Base-by-base conservation (phyloP, 495 filamentous ascomycete genomes). In the Aspergillus ostianus region DNA sequence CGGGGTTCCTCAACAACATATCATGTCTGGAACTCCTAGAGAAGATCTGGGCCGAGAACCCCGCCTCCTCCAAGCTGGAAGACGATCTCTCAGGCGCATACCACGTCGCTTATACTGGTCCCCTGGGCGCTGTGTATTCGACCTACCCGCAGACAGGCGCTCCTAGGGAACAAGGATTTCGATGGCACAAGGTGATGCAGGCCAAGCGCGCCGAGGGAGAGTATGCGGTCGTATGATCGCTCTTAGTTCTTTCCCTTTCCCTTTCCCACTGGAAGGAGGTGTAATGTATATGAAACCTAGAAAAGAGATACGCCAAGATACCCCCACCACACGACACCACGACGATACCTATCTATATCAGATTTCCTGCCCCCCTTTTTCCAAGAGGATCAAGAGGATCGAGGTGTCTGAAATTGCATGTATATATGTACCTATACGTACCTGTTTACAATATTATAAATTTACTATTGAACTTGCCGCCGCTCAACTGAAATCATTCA, bases 1-100 rank as follows among this genome's bases (percentile, higher is more conserved):
- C 88, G 47, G 93, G 92, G 15, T 96, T 97, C 70, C 89, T 89
- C 75, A 97, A 97, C 69, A 97, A 96, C 65, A 79, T 96, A 20
- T 88, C 88, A 7, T 91, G 90, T 19, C 78, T 98, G 53, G 90
- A 93, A 64, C 84, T 97, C 0, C 67, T 97, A 62, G 93, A 98
- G 75, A 84, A 84, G 65, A 83, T 95, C 49, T 98, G 93, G 93
- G 78, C 72, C 70, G 75, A 82, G 70, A 72, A 78, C 56, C 73
- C 73, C 18, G 62, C 72, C 60, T 65, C 70, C 55, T 60, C 65
- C 3, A 58, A 62, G 4, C 59, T 55, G 19, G 58, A 57, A 8
- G 27, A 68, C 6, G 66, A 69, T 47, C 60, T 64, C 10, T 63
- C 61, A 47, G 63, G 23, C 21, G 15, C 46, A 20, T 13, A 12